These are phyloP conservation scores for Cyberlindnera mycetangii DNA, from an alignment of 805 yeast genomes.

Conservation along the genomic window DNA sequence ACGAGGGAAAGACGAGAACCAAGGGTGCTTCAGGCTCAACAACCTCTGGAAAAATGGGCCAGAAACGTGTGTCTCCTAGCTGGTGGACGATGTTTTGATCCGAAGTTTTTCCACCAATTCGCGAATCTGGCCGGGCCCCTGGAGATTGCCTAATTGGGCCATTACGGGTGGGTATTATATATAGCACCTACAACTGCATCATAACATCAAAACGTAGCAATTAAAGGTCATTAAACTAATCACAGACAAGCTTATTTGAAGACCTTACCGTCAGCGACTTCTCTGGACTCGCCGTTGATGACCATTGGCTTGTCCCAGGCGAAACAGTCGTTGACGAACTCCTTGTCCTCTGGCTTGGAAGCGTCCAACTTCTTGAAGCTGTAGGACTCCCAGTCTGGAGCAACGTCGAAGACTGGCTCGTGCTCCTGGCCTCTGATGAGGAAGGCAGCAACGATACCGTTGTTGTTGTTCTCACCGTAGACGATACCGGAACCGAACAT, in stretches of 20 bases:
- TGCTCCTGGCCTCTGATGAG: conserved; percentile 92
- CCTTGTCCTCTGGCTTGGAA: conserved; percentile 70
- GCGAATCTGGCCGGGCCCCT: not conserved
- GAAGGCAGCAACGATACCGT: conserved; percentile 95
- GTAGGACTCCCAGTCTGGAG: conserved; percentile 99
- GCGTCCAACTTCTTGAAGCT: conserved; percentile 79
- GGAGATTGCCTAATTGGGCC: not conserved
- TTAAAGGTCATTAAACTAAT: conserved; percentile 7
- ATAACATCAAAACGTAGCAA: conserved; percentile 3
- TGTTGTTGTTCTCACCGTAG: conserved; percentile 97
- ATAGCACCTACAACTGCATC: not conserved
- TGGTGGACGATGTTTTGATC: conserved; percentile 5
- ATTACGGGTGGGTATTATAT: not conserved
- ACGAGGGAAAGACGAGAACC: not conserved
- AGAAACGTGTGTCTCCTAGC: not conserved
- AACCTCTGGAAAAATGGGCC: not conserved
- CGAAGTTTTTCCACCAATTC: conserved; percentile 1
- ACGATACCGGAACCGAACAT: conserved; percentile 92
- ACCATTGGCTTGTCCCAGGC: conserved; percentile 96
- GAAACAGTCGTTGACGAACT: conserved; percentile 85
- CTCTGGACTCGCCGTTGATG: conserved; percentile 75
- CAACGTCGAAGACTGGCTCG: conserved; percentile 93
- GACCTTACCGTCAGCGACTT: conserved; percentile 97
- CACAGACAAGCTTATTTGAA: conserved; percentile 58
- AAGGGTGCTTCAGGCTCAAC: not conserved